Conservation (phyloP, 2,329 filamentous ascomycete genomes). For the Xylariaceae sp. region DNA sequence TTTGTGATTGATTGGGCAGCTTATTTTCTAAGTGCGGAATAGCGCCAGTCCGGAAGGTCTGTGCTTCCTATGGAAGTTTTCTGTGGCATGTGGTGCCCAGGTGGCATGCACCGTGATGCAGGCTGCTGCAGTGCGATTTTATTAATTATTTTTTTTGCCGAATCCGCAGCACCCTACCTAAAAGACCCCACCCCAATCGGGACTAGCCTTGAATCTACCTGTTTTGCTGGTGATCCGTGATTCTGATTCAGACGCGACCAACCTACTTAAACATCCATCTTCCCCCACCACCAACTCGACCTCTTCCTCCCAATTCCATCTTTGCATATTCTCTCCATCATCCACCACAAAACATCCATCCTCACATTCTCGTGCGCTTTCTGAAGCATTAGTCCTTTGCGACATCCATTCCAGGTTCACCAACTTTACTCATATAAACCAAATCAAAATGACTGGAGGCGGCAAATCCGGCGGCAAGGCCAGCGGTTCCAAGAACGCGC, state of each 20-base stretch:
- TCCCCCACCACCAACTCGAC: slow-evolving; percentile 39
- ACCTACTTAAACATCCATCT: slow-evolving; percentile 37
- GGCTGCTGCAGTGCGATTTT: slow-evolving; percentile 5
- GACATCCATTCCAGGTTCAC: slow-evolving; percentile 12
- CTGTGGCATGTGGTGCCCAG: neutral
- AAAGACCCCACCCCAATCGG: slow-evolving; percentile 20
- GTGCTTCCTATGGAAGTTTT: neutral
- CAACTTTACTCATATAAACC: slow-evolving; percentile 37
- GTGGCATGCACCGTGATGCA: neutral
- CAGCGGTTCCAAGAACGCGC: slow-evolving; percentile 97
- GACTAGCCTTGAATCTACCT: slow-evolving; percentile 29
- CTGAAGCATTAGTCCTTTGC: slow-evolving; percentile 25
- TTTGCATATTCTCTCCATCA: slow-evolving; percentile 39
- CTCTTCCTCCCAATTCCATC: slow-evolving; percentile 41
- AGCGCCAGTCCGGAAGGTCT: neutral
- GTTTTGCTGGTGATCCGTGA: slow-evolving; percentile 33
- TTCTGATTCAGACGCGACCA: slow-evolving; percentile 37
- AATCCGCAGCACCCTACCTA: slow-evolving; percentile 15
- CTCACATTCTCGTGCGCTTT: slow-evolving; percentile 27
- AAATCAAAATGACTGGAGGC: slow-evolving; percentile 97
- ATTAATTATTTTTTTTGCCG: slow-evolving; percentile 23
- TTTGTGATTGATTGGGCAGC: too few species aligned
- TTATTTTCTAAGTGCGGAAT: too few species aligned
- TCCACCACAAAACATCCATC: slow-evolving; percentile 30
- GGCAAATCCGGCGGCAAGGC: slow-evolving; percentile 99